These are phyloP conservation scores for Zasmidium citrigriseum DNA, from an alignment of 2,329 filamentous ascomycete species.

Conservation along the genomic window DNA sequence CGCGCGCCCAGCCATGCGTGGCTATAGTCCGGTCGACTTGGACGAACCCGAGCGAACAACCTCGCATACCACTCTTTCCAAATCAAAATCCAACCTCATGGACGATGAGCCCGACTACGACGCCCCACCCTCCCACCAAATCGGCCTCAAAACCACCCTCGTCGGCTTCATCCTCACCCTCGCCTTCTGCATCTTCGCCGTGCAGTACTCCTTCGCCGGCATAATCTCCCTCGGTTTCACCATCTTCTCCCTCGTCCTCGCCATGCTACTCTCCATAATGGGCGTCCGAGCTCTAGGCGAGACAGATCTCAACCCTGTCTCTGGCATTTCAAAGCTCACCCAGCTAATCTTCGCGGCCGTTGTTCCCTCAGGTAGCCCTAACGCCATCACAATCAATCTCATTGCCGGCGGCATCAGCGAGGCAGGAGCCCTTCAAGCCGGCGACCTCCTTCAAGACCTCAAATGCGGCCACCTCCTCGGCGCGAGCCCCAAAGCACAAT, in stretches of 20 bases:
- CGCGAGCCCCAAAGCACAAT: slow-evolving; percentile 90
- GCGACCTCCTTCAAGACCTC: slow-evolving; percentile 94
- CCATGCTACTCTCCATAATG: slow-evolving; percentile 67
- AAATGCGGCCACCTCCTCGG: slow-evolving; percentile 94
- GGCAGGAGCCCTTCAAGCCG: slow-evolving; percentile 85
- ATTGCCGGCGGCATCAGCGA: slow-evolving; percentile 88
- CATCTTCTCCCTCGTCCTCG: slow-evolving; percentile 77
- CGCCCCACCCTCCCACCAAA: slow-evolving; percentile 79
- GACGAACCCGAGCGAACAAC: slow-evolving; percentile 15
- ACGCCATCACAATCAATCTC: slow-evolving; percentile 91
- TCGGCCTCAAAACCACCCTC: slow-evolving; percentile 69
- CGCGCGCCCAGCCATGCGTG: slow-evolving; percentile 35
- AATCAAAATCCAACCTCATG: slow-evolving; percentile 1
- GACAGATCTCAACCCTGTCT: slow-evolving; percentile 94
- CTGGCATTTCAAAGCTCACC: slow-evolving; percentile 93
- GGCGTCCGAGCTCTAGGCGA: slow-evolving; percentile 68
- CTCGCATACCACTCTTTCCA: slow-evolving; percentile 1
- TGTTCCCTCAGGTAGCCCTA: slow-evolving; percentile 76
- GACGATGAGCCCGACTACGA: slow-evolving; percentile 61
- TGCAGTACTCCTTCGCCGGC: slow-evolving; percentile 78
- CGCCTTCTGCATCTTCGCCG: slow-evolving; percentile 75
- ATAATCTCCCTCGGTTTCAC: slow-evolving; percentile 83
- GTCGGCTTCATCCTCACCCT: slow-evolving; percentile 78
- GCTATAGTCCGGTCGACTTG: slow-evolving; percentile 42
- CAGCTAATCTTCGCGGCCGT: slow-evolving; percentile 93